A percentile compares a stretch with the other conserved stretches of the same genome.
These are phyloP conservation scores for Aspergillus indologenus DNA, from an alignment of 495 filamentous ascomycete species.

Conservation along the genomic window DNA sequence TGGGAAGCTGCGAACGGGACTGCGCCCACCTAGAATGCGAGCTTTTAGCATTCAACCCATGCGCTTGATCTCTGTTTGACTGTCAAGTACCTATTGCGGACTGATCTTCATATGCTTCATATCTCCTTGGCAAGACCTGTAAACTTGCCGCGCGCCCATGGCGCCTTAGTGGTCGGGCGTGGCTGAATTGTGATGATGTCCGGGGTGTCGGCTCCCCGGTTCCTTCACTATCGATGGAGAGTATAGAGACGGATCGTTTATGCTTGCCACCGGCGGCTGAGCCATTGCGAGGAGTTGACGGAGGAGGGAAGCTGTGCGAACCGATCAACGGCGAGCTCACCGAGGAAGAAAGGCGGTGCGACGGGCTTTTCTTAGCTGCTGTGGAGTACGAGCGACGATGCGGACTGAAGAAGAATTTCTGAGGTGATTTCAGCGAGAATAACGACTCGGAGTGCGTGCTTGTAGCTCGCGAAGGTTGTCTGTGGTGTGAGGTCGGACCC, in stretches of 20 bases:
- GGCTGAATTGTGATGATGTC: slow-evolving; percentile 37
- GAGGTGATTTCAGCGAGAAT: slow-evolving; percentile 42
- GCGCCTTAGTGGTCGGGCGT: slow-evolving; percentile 49
- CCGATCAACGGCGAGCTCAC: slow-evolving; percentile 40
- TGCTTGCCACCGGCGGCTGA: slow-evolving; percentile 48
- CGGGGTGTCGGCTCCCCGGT: slow-evolving; percentile 43
- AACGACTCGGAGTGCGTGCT: slow-evolving; percentile 40
- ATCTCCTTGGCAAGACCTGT: slow-evolving; percentile 65
- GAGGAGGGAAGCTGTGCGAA: slow-evolving; percentile 49
- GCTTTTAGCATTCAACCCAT: slow-evolving; percentile 9
- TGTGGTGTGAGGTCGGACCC: slow-evolving; percentile 39
- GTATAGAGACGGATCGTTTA: slow-evolving; percentile 87
- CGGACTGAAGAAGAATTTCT: slow-evolving; percentile 35
- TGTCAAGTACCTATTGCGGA: slow-evolving; percentile 39
- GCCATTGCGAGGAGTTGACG: slow-evolving; percentile 39
- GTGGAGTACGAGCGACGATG: slow-evolving; percentile 38
- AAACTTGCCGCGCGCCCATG: slow-evolving; percentile 84
- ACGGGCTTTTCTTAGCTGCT: slow-evolving; percentile 33
- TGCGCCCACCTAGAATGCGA: slow-evolving; percentile 19
- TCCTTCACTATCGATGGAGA: slow-evolving; percentile 74
- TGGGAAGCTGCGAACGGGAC: slow-evolving; percentile 28
- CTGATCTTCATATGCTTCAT: slow-evolving; percentile 41
- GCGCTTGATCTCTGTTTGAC: not conserved
- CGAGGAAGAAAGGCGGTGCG: slow-evolving; percentile 45
- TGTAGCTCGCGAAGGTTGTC: slow-evolving; percentile 45